Percentiles rank a stretch among this genome's conserved stretches.
These are phyloP conservation scores for Theileria annulata DNA, from an alignment of 169 alveolate genomes.

Conservation along the genomic window DNA sequence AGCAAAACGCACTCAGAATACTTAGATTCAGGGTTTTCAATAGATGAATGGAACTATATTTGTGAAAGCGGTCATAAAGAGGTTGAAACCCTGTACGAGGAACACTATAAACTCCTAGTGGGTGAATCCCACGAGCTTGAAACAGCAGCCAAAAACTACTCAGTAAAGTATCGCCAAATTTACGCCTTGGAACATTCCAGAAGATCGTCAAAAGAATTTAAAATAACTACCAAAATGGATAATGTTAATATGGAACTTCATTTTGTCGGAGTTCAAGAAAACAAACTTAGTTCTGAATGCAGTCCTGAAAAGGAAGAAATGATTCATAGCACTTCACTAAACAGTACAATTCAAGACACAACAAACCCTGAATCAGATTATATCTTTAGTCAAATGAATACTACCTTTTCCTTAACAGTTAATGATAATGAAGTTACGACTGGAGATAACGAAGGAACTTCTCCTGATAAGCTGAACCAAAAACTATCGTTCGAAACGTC, in stretches of 20 bases:
- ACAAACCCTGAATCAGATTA: too few species aligned
- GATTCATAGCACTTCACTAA: too few species aligned
- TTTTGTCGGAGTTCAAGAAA: too few species aligned
- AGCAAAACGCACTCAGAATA: conserved; percentile 35
- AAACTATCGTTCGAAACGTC: background rate
- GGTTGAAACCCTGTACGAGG: conserved; percentile 59
- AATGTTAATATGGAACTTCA: too few species aligned
- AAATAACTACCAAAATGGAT: too few species aligned
- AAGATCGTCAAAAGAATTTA: background rate
- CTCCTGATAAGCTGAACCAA: background rate
- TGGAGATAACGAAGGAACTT: background rate
- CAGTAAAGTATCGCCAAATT: conserved; percentile 36
- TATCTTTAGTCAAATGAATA: too few species aligned
- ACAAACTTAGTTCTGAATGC: too few species aligned
- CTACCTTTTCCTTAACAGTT: too few species aligned
- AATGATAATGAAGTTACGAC: background rate
- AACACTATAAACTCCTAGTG: conserved; percentile 49
- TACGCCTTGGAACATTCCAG: conserved; percentile 32
- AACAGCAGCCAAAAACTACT: conserved; percentile 40
- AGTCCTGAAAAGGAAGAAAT: too few species aligned
- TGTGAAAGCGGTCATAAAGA: conserved; percentile 50
- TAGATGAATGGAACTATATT: conserved; percentile 14
- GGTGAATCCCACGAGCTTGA: conserved; percentile 55
- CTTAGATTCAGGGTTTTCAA: conserved; percentile 13
- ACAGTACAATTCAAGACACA: too few species aligned